Evolutionary conservation across 306 rosid species (phyloP).

Genomic region (Mimosa pudica): DNA sequence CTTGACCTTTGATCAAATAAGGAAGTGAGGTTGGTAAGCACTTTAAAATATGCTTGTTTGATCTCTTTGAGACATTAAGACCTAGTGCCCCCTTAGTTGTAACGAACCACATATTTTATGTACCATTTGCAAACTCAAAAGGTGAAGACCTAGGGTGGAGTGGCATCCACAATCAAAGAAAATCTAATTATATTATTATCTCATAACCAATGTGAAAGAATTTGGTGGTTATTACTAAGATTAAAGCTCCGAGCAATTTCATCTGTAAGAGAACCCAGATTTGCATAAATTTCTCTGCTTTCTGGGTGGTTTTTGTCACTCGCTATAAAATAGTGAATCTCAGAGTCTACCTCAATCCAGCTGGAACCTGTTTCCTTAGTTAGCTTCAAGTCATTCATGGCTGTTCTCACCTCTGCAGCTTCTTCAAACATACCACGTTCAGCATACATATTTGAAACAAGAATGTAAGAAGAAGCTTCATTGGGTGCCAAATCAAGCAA

Average conservation of each 20-base stretch:
- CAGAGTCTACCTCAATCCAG: conserved; percentile 48
- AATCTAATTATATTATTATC: background rate
- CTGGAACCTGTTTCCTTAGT: conserved; percentile 58
- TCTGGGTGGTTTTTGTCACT: conserved; percentile 49
- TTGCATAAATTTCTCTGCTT: conserved; percentile 49
- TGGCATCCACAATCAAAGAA: background rate
- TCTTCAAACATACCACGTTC: conserved; percentile 50
- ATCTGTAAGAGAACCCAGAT: conserved; percentile 38
- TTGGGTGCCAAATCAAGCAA: conserved; percentile 53
- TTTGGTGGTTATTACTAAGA: conserved; percentile 26
- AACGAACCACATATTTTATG: background rate
- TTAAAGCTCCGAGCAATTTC: conserved; percentile 24
- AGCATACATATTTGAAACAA: conserved; percentile 55
- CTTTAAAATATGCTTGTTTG: conserved; percentile 6
- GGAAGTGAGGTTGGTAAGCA: too few species aligned
- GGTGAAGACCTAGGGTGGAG: too few species aligned
- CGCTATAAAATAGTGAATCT: conserved; percentile 57
- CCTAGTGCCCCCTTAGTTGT: background rate
- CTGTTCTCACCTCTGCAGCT: conserved; percentile 57
- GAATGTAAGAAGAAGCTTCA: conserved; percentile 56
- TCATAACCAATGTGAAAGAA: conserved; percentile 14
- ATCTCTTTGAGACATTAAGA: background rate
- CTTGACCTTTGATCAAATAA: too few species aligned
- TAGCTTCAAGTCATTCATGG: conserved; percentile 53
- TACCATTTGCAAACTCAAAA: background rate